These are phyloP conservation scores for Phialophora tarda DNA, from an alignment of 2,329 filamentous ascomycete genomes.

Conservation along the genomic window DNA sequence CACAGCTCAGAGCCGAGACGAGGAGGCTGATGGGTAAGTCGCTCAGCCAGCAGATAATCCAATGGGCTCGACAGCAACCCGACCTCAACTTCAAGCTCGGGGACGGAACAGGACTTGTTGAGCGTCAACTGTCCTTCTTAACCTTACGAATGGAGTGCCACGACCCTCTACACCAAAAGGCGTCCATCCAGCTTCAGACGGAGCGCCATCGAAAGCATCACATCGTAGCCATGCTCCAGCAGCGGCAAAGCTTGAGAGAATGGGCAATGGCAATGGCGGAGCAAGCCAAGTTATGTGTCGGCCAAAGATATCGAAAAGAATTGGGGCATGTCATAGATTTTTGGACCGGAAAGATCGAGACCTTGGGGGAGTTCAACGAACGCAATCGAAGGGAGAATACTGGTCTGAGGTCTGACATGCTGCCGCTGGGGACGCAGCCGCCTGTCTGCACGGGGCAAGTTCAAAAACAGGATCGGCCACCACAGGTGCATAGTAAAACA, in stretches of 20 bases:
- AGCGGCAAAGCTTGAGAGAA: slow-evolving; percentile 11
- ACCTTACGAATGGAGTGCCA: background rate
- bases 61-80: background rate
- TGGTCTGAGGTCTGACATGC: background rate
- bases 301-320: slow-evolving; percentile 21
- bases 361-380: slow-evolving; percentile 7
- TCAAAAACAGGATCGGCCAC: slow-evolving; percentile 1
- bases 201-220: background rate
- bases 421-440: slow-evolving; percentile 1
- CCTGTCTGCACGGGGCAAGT: background rate
- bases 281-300: slow-evolving; percentile 4
- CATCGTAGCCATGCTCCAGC: slow-evolving; percentile 12
- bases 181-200: background rate
- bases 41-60: background rate
- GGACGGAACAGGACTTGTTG: background rate
- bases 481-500: background rate
- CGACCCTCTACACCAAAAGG: background rate
- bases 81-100: background rate
- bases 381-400: slow-evolving; percentile 15
- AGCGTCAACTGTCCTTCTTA: background rate
- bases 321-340: slow-evolving; percentile 5
- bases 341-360: slow-evolving; percentile 14
- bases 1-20: background rate
- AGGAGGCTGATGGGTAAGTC: background rate
- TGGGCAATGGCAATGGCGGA: slow-evolving; percentile 1